Base-by-base conservation (phyloP, 768 basidiomycete species). In the Roridomyces roridus region DNA sequence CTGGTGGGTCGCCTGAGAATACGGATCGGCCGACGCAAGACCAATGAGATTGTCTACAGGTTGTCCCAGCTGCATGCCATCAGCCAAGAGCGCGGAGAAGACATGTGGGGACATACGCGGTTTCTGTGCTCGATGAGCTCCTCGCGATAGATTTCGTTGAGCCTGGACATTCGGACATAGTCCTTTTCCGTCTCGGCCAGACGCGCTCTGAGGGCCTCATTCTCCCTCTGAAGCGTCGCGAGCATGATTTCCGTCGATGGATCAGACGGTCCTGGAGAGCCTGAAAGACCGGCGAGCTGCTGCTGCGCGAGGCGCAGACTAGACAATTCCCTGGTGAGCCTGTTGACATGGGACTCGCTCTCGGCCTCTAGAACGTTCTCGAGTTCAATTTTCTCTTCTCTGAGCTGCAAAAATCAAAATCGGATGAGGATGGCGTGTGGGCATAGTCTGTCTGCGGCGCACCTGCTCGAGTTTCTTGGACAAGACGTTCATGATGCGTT, bases 381-480 rank as follows among this genome's bases (percentile, higher is more conserved):
- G 31, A 93, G 77, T 21, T 85, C 84, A 42, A 94, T 89, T 67
- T 94, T 94, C 72, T 94, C 92, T 67, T 92, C 89, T 29, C 87
- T 81, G 45, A 94, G 80, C 92, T 93, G 57, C 21, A 28, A 4
- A 49, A 6, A 46, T 24, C 26, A 6, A 20, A 23, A 21, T 37
- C 17, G 18, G 21, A 55, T 49, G 25, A 39, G 36, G 10, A 35
- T 7, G 34, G 35, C 28, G 6, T 18, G 26, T 24, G 18, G 10
- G n/a, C n/a, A n/a, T n/a, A n/a, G n/a, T 14, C 14, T 20, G 41
- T 46, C 21, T 20, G 18, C 36, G 18, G 69, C 79, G 49, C 55
- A 90, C 92, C 86, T 90, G 82, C 74, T 94, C 91, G 47, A 94
- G 78, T 70, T 94, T 94, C 63, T 91, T 80, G 24, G 89, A 92